These are phyloP conservation scores for Xylariaceae sp. DNA, from an alignment of 2,329 filamentous ascomycete genomes.

Conservation along the genomic window DNA sequence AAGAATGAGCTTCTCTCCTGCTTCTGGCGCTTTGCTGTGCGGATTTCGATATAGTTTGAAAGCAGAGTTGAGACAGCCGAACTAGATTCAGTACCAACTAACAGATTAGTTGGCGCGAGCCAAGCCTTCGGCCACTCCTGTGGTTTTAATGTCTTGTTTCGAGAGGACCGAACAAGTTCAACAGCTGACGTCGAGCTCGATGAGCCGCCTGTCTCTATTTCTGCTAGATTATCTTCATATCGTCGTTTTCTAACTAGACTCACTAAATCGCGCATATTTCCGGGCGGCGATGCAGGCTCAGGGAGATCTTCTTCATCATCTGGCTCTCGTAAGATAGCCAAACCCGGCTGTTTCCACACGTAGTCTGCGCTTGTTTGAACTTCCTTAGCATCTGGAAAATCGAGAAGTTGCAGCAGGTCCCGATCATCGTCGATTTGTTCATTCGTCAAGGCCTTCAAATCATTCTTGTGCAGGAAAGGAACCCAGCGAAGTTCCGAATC, in stretches of 20 bases:
- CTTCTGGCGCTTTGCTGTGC: slow-evolving; percentile 37
- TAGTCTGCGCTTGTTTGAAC: slow-evolving; percentile 35
- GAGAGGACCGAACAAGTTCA: slow-evolving; percentile 18
- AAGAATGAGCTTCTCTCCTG: slow-evolving; percentile 38
- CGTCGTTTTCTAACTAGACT: slow-evolving; percentile 36
- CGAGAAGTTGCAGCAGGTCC: slow-evolving; percentile 6
- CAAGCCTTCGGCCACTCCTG: not conserved
- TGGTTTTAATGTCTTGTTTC: not conserved
- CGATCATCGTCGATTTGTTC: slow-evolving; percentile 32
- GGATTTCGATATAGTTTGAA: slow-evolving; percentile 38
- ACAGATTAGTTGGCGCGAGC: slow-evolving; percentile 11
- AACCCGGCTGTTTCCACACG: slow-evolving; percentile 40
- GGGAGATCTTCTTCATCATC: slow-evolving; percentile 37
- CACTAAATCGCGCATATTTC: slow-evolving; percentile 18
- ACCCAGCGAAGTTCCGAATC: slow-evolving; percentile 37
- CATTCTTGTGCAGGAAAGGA: slow-evolving; percentile 33
- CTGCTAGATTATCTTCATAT: slow-evolving; percentile 16
- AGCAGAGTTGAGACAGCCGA: slow-evolving; percentile 36
- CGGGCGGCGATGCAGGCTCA: not conserved
- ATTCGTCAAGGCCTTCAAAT: slow-evolving; percentile 21
- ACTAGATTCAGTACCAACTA: slow-evolving; percentile 31
- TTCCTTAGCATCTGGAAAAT: slow-evolving; percentile 6
- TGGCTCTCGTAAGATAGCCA: slow-evolving; percentile 36
- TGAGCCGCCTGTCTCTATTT: not conserved
- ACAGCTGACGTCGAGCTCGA: slow-evolving; percentile 18